Evolutionary conservation across 441 rosid species (phyloP), one percentile per base, ranked within the genome.

Genomic region (Mallotus repandus): DNA sequence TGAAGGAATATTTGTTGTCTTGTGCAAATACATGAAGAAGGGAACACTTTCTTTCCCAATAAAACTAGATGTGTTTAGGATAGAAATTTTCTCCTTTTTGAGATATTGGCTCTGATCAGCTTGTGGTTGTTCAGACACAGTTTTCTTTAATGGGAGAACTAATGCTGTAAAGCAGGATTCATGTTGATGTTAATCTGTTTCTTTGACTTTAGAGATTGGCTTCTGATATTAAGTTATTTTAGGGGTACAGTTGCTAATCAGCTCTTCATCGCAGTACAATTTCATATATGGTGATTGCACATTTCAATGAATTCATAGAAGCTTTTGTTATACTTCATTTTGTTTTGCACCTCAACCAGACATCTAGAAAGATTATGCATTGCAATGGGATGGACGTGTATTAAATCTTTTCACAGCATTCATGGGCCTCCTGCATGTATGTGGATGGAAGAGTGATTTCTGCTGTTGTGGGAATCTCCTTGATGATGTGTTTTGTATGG

Each of bases 1-100:
- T 50, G 54, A 50, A 50, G 54, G 18, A 12, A 13, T 4, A 50
- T 12, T 12, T 50, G 54, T 50, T 15, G 18, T 50, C 54, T 4
- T 14, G 54, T 50, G 54, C 54, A 50, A 50, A 15, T 50, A 15
- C 54, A 50, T 4, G 18, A 50, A 15, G 54, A 72, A 77, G 81
- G 78, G 74, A 77, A 79, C 75, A 29, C 63, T 80, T 83, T 73
- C 77, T 62, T 84, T 79, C 84, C 53, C 74, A 90, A 89, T 90
- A 90, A 88, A 70, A 74, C 79, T 72, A 76, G 66, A 81, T 79
- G 29, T 65, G 78, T 75, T 64, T 74, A 79, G 81, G 68, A 74
- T 70, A 79, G 83, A 70, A 1, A 45, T 10, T 45, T 2, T 50
- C 54, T 15, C 3, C 54, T 13, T 50, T 50, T 50, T 14, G 54